Percentiles rank a stretch among this genome's conserved stretches.
phyloP scores from a whole-genome alignment of 129 eudicot species.

The Helichrysum umbraculigerum region DNA sequence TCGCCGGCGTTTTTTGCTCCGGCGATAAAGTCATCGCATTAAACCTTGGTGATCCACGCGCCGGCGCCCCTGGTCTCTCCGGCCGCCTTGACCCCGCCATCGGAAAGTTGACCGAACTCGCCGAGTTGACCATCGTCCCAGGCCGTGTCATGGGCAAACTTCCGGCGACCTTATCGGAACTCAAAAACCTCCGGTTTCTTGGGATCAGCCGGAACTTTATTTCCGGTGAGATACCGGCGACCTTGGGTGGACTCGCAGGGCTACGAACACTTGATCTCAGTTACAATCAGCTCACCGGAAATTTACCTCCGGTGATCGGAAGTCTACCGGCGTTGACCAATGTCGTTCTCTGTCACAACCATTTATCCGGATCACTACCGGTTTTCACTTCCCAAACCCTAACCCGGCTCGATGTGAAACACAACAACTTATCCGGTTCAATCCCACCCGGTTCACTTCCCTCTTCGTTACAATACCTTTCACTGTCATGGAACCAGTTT shows the following conservation, averaged over 20 bases:
- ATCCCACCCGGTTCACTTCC: slow-evolving; percentile 51
- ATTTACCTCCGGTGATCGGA: slow-evolving; percentile 51
- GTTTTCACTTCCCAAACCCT: slow-evolving; percentile 40
- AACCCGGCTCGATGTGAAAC: slow-evolving; percentile 69
- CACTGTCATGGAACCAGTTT: slow-evolving; percentile 71
- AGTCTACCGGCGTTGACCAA: slow-evolving; percentile 54
- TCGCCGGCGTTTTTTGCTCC: slow-evolving; percentile 71
- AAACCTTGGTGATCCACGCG: slow-evolving; percentile 85
- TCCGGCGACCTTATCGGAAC: slow-evolving; percentile 56
- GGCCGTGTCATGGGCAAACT: slow-evolving; percentile 65
- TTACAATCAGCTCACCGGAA: slow-evolving; percentile 71
- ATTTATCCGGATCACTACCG: slow-evolving; percentile 54
- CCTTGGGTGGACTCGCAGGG: slow-evolving; percentile 45
- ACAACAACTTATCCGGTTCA: slow-evolving; percentile 67
- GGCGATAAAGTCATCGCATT: slow-evolving; percentile 54
- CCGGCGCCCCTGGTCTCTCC: slow-evolving; percentile 70
- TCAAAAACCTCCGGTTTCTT: slow-evolving; percentile 53
- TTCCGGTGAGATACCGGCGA: slow-evolving; percentile 67
- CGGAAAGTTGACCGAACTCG: slow-evolving; percentile 51
- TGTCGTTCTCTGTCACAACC: slow-evolving; percentile 62
- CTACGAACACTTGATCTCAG: slow-evolving; percentile 77
- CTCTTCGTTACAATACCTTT: slow-evolving; percentile 65
- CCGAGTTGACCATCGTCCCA: slow-evolving; percentile 66
- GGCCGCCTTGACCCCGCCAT: slow-evolving; percentile 72
- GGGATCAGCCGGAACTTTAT: slow-evolving; percentile 61